These are phyloP conservation scores for Saccharomycopsis crataegensis DNA, from an alignment of 1,139 yeast species.

Conservation along the genomic window DNA sequence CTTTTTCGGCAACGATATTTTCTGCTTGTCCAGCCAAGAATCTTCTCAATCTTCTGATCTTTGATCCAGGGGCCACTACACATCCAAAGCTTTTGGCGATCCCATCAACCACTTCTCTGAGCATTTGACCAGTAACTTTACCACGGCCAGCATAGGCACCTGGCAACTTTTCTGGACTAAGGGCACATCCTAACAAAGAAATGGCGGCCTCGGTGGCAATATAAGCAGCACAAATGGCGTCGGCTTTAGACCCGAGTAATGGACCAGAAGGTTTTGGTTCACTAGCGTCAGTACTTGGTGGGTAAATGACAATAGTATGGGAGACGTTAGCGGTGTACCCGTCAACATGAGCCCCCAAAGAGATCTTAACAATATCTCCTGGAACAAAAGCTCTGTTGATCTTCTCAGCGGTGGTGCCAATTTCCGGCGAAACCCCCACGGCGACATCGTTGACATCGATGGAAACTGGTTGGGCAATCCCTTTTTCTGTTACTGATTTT, in stretches of 20 bases:
- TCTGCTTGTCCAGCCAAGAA: conserved; percentile 95
- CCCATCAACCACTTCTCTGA: conserved; percentile 70
- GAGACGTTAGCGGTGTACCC: conserved; percentile 86
- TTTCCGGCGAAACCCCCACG: conserved; percentile 79
- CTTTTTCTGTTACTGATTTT: conserved; percentile 63
- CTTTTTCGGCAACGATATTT: conserved; percentile 84
- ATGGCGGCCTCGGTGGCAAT: conserved; percentile 80
- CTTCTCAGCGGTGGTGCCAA: conserved; percentile 25
- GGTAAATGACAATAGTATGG: conserved; percentile 81
- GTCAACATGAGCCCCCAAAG: conserved; percentile 86
- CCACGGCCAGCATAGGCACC: conserved; percentile 23
- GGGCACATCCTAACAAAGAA: conserved; percentile 63
- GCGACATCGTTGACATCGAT: conserved; percentile 78
- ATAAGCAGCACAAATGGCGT: conserved; percentile 82
- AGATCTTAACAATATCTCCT: conserved; percentile 81
- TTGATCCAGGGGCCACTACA: conserved; percentile 83
- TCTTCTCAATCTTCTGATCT: conserved; percentile 84
- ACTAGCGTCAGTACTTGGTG: conserved; percentile 33
- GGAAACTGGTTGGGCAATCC: conserved; percentile 86
- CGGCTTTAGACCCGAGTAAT: conserved; percentile 76
- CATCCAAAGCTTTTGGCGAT: conserved; percentile 78
- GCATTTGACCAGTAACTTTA: conserved; percentile 54
- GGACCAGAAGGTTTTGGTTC: conserved; percentile 60
- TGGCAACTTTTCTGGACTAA: conserved; percentile 71
- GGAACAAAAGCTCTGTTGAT: conserved; percentile 45